Conservation (phyloP, 2,329 filamentous ascomycete species). For the Blumeriella jaapii region DNA sequence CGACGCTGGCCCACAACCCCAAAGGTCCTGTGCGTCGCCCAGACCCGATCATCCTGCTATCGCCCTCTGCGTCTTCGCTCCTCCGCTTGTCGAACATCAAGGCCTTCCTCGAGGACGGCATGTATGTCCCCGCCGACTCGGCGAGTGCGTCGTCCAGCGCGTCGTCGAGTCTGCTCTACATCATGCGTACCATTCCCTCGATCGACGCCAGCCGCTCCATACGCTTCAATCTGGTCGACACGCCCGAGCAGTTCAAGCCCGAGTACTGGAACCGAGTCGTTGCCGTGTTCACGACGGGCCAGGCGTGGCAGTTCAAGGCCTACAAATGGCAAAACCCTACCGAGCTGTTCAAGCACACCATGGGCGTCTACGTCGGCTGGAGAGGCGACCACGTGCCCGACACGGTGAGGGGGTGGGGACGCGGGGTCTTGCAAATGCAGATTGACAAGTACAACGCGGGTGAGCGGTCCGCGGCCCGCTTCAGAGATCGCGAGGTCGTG, state of each 20-base stretch:
- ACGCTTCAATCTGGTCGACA: constrained; percentile 92
- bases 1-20: constrained; percentile 42
- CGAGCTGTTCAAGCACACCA: constrained; percentile 80
- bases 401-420: constrained; percentile 72
- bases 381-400: constrained; percentile 70
- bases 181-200: constrained; percentile 63
- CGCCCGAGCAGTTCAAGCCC: constrained; percentile 88
- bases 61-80: constrained; percentile 86
- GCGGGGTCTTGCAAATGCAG: constrained; percentile 64
- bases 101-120: constrained; percentile 76
- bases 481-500: constrained; percentile 85
- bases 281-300: constrained; percentile 93
- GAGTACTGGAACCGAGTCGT: constrained; percentile 96
- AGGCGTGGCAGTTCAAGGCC: constrained; percentile 96
- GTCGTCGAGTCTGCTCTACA: constrained; percentile 71
- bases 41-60: constrained; percentile 91
- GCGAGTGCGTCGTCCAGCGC: constrained; percentile 48
- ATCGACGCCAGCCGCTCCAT: constrained; percentile 62
- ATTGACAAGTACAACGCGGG: constrained; percentile 74
- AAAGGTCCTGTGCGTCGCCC: constrained; percentile 40
- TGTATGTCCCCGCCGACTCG: constrained; percentile 66
- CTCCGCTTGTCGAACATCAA: constrained; percentile 95
- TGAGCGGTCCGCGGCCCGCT: constrained; percentile 37
- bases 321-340: constrained; percentile 90
- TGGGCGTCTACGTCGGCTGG: constrained; percentile 87